Conservation (phyloP, 139 green algal species). For the Yamagishiella unicocca region DNA sequence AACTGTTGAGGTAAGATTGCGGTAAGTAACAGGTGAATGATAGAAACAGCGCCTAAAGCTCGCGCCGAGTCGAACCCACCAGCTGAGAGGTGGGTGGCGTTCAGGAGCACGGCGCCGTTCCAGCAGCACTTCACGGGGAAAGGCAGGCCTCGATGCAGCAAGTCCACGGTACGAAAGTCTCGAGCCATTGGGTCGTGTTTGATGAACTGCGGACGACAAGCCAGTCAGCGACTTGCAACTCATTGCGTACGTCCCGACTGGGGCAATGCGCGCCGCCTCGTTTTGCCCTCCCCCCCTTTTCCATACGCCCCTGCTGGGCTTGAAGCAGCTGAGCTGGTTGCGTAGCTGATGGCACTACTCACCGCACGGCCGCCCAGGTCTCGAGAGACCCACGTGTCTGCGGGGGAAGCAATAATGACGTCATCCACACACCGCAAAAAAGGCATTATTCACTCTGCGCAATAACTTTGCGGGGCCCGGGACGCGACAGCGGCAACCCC, state of each 20-base stretch:
- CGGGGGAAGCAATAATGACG: not conserved
- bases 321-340: not conserved
- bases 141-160: not conserved
- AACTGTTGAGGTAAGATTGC: too few species aligned
- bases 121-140: constrained; percentile 34
- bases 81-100: not conserved
- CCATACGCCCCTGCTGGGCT: too few species aligned
- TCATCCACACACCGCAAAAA: too few species aligned
- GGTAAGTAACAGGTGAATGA: too few species aligned
- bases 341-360: not conserved
- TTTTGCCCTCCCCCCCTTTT: too few species aligned
- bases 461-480: too few species aligned
- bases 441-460: too few species aligned
- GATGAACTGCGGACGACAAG: constrained; percentile 38
- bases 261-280: too few species aligned
- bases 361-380: not conserved
- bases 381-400: constrained; percentile 19
- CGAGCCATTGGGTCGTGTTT: constrained; percentile 30
- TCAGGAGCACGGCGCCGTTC: constrained; percentile 11
- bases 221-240: too few species aligned
- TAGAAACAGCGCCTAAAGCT: too few species aligned
- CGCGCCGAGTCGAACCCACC: too few species aligned
- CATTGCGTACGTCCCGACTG: too few species aligned
- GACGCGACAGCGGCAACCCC: not conserved
- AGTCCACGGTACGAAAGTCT: not conserved